Evolutionary conservation across 148 eudicot species (phyloP).

Genomic region (Limonium bicolor): DNA sequence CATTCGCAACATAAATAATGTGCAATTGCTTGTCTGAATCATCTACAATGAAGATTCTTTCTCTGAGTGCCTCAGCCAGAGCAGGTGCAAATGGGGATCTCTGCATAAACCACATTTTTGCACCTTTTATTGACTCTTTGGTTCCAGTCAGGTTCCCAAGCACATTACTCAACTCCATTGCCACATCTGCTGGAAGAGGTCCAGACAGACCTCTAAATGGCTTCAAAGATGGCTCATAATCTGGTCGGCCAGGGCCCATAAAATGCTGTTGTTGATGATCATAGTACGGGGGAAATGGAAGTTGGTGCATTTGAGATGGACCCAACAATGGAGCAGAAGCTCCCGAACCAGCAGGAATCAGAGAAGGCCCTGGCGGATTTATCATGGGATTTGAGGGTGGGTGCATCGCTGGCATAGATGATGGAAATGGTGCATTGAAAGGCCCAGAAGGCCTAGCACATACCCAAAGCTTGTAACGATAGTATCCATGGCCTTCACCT

Average conservation of each 20-base stretch:
- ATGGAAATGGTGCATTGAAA: slow-evolving; percentile 46
- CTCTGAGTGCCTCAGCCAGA: slow-evolving; percentile 84
- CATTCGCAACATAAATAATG: slow-evolving; percentile 88
- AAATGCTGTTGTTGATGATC: slow-evolving; percentile 73
- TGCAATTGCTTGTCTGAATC: slow-evolving; percentile 90
- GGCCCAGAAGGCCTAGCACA: slow-evolving; percentile 51
- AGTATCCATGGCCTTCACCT: slow-evolving; percentile 88
- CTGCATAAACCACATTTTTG: slow-evolving; percentile 98
- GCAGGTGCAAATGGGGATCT: slow-evolving; percentile 80
- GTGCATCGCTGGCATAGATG: slow-evolving; percentile 56
- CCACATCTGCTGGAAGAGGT: slow-evolving; percentile 88
- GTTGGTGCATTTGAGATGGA: slow-evolving; percentile 49
- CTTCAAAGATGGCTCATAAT: slow-evolving; percentile 55
- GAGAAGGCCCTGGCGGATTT: slow-evolving; percentile 22
- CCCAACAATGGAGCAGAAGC: slow-evolving; percentile 31
- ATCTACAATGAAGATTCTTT: slow-evolving; percentile 50
- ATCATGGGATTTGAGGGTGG: slow-evolving; percentile 45
- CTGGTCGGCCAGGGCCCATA: slow-evolving; percentile 50
- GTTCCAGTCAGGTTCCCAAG: slow-evolving; percentile 77
- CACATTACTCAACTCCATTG: slow-evolving; percentile 79
- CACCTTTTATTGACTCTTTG: slow-evolving; percentile 92
- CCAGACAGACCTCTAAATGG: slow-evolving; percentile 63
- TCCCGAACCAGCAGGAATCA: slow-evolving; percentile 21
- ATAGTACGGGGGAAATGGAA: slow-evolving; percentile 46
- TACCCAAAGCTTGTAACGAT: slow-evolving; percentile 75